These are phyloP conservation scores for Saturnispora serradocipensis DNA, from an alignment of 805 yeast genomes.

Conservation along the genomic window DNA sequence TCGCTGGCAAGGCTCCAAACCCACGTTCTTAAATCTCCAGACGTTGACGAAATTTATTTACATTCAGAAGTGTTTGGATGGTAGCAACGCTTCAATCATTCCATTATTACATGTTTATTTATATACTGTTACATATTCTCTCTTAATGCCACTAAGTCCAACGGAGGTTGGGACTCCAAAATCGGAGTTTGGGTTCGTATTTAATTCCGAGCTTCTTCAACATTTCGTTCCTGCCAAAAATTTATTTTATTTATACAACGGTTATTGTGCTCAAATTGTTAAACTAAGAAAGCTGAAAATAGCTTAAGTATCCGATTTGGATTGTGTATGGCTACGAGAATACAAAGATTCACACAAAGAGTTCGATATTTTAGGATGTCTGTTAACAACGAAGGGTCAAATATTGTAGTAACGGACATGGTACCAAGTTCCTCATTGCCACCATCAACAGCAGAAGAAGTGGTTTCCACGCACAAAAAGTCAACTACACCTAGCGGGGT, in stretches of 20 bases:
- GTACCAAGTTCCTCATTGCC: background rate
- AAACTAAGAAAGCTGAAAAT: background rate
- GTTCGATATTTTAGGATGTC: background rate
- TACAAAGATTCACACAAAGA: background rate
- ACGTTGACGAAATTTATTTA: conserved; percentile 36
- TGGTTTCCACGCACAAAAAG: conserved; percentile 29
- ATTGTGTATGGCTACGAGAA: background rate
- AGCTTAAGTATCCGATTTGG: background rate
- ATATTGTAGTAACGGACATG: background rate
- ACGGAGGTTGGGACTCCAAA: background rate
- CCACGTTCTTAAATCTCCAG: conserved; percentile 18
- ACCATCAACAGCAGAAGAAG: conserved; percentile 1
- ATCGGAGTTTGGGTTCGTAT: background rate
- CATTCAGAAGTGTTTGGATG: conserved; percentile 47
- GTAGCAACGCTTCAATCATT: conserved; percentile 13
- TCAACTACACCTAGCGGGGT: conserved; percentile 64
- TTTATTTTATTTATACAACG: background rate
- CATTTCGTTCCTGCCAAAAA: background rate
- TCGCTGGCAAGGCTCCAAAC: conserved; percentile 35
- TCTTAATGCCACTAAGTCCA: background rate
- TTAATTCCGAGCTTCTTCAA: background rate
- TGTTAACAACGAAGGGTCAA: background rate
- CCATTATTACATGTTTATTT: background rate
- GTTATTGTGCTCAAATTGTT: background rate
- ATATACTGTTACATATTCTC: background rate